These are phyloP conservation scores for Coccomyxa subellipsoidea DNA, from an alignment of 163 green algal genomes.

Conservation along the genomic window DNA sequence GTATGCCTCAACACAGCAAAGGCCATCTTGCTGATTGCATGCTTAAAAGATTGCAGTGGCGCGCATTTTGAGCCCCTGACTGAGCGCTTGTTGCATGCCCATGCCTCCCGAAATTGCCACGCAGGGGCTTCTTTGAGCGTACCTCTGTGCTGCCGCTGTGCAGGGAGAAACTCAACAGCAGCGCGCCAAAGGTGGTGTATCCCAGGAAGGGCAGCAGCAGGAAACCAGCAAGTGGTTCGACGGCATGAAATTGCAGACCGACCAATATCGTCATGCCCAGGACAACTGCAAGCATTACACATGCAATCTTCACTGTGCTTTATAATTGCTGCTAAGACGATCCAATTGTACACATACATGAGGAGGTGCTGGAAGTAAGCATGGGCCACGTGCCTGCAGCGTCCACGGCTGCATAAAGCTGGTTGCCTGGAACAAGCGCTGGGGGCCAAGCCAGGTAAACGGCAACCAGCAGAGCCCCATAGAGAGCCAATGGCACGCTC, in stretches of 20 bases:
- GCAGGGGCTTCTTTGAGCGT: not conserved
- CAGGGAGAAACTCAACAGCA: slow-evolving; percentile 36
- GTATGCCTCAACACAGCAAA: not conserved
- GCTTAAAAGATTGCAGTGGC: too few species aligned
- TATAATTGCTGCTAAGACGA: not conserved
- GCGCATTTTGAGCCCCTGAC: too few species aligned
- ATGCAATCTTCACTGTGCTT: not conserved
- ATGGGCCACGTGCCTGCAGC: too few species aligned
- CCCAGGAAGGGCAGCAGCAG: slow-evolving; percentile 56
- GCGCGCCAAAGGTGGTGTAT: slow-evolving; percentile 45
- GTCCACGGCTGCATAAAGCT: not conserved
- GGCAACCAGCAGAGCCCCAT: slow-evolving; percentile 14
- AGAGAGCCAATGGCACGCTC: slow-evolving; percentile 5
- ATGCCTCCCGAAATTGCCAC: too few species aligned
- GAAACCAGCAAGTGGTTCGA: slow-evolving; percentile 23
- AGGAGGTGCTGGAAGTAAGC: not conserved
- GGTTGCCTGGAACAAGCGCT: slow-evolving; percentile 16
- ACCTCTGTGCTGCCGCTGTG: slow-evolving; percentile 1
- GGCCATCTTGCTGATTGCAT: too few species aligned
- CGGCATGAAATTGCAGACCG: slow-evolving; percentile 24
- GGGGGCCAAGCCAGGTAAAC: slow-evolving; percentile 24
- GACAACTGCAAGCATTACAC: slow-evolving; percentile 27
- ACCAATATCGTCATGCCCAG: slow-evolving; percentile 17
- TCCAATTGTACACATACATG: not conserved
- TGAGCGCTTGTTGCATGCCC: too few species aligned